Percentiles rank a stretch among this genome's conserved stretches.
Evolutionary conservation across 345 rosid genomes (phyloP).

Genomic region (Hibiscus mutabilis): DNA sequence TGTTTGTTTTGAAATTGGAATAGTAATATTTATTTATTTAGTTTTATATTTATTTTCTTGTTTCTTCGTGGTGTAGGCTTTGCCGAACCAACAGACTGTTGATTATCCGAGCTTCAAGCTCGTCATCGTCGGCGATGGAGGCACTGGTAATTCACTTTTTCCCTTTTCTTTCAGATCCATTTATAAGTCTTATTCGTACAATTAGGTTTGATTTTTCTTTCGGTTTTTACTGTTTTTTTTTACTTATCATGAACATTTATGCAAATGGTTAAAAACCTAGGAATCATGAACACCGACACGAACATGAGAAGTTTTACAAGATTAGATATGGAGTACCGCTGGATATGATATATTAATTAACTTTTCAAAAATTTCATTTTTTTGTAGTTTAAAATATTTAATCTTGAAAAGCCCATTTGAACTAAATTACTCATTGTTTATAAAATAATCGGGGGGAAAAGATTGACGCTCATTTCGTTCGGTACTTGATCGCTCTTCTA

Average conservation of each 20-base stretch:
- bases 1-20: background rate
- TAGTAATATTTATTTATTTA: too few species aligned
- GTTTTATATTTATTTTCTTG: background rate
- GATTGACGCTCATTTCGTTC: too few species aligned
- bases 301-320: too few species aligned
- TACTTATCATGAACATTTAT: background rate
- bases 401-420: too few species aligned
- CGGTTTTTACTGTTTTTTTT: background rate
- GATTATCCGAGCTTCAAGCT: constrained; percentile 84
- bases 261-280: background rate
- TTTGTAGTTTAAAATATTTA: too few species aligned
- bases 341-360: background rate
- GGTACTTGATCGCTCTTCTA: too few species aligned
- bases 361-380: background rate
- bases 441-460: too few species aligned
- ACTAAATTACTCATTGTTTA: too few species aligned
- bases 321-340: too few species aligned
- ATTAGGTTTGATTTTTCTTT: background rate
- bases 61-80: constrained; percentile 36
- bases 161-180: background rate
- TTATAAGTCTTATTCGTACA: background rate
- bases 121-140: constrained; percentile 90
- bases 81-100: constrained; percentile 64
- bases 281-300: background rate
- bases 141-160: constrained; percentile 51